Evolutionary conservation across 805 yeast genomes (phyloP), one percentile per base, ranked within the genome.

Genomic region (Kuraishia capsulata): DNA sequence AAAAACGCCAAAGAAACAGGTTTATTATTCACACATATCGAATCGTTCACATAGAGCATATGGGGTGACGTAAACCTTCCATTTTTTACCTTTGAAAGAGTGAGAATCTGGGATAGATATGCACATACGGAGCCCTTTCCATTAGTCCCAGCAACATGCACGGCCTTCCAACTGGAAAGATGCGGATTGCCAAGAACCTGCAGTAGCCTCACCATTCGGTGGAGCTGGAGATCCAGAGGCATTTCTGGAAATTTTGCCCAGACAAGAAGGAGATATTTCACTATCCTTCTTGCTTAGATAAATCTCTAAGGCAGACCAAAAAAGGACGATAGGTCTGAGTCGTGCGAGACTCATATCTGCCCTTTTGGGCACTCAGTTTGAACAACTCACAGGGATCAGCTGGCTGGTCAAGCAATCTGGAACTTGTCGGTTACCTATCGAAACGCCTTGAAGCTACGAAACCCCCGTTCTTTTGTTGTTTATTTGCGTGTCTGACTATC

Each of bases 71-170:
- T 88, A 63, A 88, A 90, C 43, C 81, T 73, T 1, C 97, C 97
- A 38, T 78, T 75, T 20, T 58, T 52, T 30, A 73, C 57, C 1
- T 61, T 63, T 18, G 74, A 65, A 11, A 56, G 54, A 17, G 73
- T 66, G 20, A 89, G 57, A 2, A 81, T 65, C 14, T 87, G 76
- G 3, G 87, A 69, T 6, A 92, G 42, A 53, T 88, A 89, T 0
- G 96, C 79, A 42, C 95, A 78, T 0, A 89, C 84, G 0, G 97
- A 88, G 0, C 98, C 98, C 53, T 90, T 90, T 0, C 98, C 98
- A 53, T 90, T 90, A 6, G 98, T 90, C 0, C 98, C 98, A 0
- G 96, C 96, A 3, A 92, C 71, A 53, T 92, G 98, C n/a, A 92
- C 64, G 1, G 87, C 78, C 43, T 74, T 73, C 51, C 76, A 76